phyloP scores from a whole-genome alignment of 1,284 basidiomycete species.

The Ganoderma leucocontextum region DNA sequence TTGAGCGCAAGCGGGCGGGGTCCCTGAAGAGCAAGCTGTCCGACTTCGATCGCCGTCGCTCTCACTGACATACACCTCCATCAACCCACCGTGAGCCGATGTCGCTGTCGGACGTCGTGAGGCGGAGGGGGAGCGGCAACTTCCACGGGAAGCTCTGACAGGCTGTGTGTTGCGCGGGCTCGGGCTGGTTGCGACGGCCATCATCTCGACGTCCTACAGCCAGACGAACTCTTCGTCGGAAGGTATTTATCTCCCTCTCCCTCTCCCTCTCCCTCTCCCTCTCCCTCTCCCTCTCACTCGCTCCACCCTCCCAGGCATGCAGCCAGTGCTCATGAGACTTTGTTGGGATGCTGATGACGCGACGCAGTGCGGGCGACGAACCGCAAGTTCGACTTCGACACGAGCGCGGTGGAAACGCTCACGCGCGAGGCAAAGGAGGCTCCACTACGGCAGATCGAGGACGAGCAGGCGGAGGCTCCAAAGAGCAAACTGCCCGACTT shows the following conservation, averaged over 20 bases:
- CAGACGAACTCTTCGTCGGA: no score
- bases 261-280: no score
- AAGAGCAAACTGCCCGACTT: constrained; percentile 92
- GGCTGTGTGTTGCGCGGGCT: no score
- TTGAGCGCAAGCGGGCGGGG: no score
- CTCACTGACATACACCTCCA: constrained; percentile 77
- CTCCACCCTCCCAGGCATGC: no score
- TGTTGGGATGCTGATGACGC: no score
- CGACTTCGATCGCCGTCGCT: constrained; percentile 88
- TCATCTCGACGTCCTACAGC: no score
- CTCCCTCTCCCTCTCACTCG: no score
- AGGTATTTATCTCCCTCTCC: no score
- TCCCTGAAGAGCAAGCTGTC: constrained; percentile 87
- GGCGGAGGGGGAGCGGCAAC: constrained; percentile 63
- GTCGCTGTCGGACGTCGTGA: constrained; percentile 79
- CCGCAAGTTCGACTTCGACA: constrained; percentile 83
- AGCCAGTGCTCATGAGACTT: no score
- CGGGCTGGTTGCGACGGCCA: no score
- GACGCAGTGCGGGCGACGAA: constrained; percentile 63
- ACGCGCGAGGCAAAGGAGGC: constrained; percentile 85
- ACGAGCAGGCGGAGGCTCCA: constrained; percentile 84
- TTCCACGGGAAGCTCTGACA: no score
- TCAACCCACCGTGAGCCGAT: constrained; percentile 61
- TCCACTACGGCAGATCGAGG: constrained; percentile 82
- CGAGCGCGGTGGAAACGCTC: constrained; percentile 72